phyloP scores from a whole-genome alignment of 495 filamentous ascomycete species.

The Daldinia vernicosa region DNA sequence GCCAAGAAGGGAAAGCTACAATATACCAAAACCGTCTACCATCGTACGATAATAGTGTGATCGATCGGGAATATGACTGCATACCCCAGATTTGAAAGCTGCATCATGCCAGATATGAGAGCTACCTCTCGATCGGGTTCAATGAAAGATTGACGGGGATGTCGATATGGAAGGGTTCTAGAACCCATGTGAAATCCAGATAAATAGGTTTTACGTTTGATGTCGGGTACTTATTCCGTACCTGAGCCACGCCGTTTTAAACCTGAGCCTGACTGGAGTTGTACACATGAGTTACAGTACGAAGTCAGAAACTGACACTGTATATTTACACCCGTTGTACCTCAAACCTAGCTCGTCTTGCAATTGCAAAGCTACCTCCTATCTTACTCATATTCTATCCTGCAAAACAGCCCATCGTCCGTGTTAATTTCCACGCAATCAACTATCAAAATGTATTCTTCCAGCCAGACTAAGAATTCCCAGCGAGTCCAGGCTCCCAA shows the following conservation, averaged over 20 bases:
- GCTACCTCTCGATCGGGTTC: constrained; percentile 23
- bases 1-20: constrained; percentile 23
- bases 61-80: constrained; percentile 28
- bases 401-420: background rate
- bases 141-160: constrained; percentile 31
- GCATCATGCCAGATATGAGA: constrained; percentile 18
- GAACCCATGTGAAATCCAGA: background rate
- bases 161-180: constrained; percentile 26
- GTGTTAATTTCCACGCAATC: background rate
- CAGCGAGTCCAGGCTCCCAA: background rate
- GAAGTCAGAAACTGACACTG: too few relatives aligned
- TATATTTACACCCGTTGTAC: background rate
- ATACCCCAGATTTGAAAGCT: constrained; percentile 30
- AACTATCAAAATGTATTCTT: background rate
- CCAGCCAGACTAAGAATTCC: background rate
- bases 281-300: too few relatives aligned
- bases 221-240: background rate
- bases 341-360: background rate
- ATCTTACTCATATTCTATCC: background rate
- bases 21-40: constrained; percentile 13
- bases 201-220: constrained; percentile 7
- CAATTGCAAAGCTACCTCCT: too few relatives aligned
- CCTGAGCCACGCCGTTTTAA: too few relatives aligned
- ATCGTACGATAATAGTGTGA: constrained; percentile 33
- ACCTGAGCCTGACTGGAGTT: too few relatives aligned